phyloP scores from a whole-genome alignment of 768 basidiomycete genomes.

The Gautieria morchelliformis region DNA sequence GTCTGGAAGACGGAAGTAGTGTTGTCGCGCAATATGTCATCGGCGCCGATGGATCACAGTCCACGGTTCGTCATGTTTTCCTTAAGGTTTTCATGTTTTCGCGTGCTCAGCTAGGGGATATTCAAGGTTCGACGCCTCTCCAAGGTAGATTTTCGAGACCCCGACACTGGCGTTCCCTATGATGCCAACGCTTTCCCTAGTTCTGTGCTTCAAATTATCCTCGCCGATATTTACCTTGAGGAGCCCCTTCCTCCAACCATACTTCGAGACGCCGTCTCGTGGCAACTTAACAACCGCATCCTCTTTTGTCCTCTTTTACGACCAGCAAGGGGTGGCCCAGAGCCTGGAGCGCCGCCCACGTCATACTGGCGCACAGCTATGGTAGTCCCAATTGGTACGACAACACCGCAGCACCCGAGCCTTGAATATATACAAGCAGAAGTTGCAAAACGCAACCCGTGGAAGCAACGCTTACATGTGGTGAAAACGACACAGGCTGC shows the following conservation, averaged over 20 bases:
- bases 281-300: not conserved
- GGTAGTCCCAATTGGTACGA: not conserved
- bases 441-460: slow-evolving; percentile 2
- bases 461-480: not conserved
- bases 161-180: slow-evolving; percentile 31
- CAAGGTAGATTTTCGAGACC: slow-evolving; percentile 22
- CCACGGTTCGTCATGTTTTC: slow-evolving; percentile 31
- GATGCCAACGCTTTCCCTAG: slow-evolving; percentile 17
- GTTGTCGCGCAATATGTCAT: slow-evolving; percentile 37
- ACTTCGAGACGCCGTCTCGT: not conserved
- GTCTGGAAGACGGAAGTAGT: slow-evolving; percentile 35
- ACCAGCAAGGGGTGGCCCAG: not conserved
- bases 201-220: slow-evolving; percentile 29
- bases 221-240: slow-evolving; percentile 28
- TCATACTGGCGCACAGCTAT: not conserved
- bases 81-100: not conserved
- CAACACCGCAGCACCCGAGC: not conserved
- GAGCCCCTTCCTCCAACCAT: not conserved
- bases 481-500: too few relatives aligned
- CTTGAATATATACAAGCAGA: slow-evolving; percentile 7
- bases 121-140: not conserved
- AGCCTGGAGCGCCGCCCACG: too few relatives aligned
- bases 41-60: slow-evolving; percentile 42
- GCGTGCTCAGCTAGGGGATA: too few relatives aligned
- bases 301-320: not conserved